Percentiles rank a stretch among this genome's conserved stretches.
These are phyloP conservation scores for Spencermartinsiella europaea DNA, from an alignment of 805 yeast genomes.

Conservation along the genomic window DNA sequence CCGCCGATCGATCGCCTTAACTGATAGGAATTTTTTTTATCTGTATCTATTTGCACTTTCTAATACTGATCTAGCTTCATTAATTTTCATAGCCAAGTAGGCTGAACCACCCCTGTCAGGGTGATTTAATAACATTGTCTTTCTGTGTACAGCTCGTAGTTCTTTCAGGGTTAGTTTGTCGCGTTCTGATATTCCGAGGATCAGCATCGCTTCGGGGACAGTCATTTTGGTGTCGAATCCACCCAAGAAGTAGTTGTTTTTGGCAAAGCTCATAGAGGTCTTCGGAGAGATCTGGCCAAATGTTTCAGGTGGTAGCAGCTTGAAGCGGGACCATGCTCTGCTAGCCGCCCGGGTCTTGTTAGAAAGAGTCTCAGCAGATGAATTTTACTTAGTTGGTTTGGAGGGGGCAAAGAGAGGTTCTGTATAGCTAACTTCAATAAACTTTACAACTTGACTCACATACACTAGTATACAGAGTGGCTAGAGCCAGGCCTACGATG, in stretches of 20 bases:
- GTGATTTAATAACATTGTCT: conserved; percentile 81
- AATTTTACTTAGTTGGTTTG: not conserved
- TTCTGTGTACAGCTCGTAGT: conserved; percentile 76
- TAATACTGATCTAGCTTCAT: conserved; percentile 83
- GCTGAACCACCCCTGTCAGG: conserved; percentile 95
- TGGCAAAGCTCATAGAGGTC: not conserved
- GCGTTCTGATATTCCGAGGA: conserved; percentile 42
- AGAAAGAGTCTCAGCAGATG: not conserved
- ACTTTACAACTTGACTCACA: conserved; percentile 2
- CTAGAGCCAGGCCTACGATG: conserved; percentile 27
- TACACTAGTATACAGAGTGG: conserved; percentile 25
- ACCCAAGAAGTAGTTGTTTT: conserved; percentile 27
- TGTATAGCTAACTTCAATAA: not conserved
- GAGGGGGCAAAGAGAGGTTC: not conserved
- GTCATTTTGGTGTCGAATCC: conserved; percentile 40
- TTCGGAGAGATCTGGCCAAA: conserved; percentile 19
- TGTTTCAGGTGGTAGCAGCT: conserved; percentile 27
- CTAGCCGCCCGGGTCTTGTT: conserved; percentile 28
- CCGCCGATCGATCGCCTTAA: too few relatives aligned
- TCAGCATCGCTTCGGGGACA: conserved; percentile 48
- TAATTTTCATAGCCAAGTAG: conserved; percentile 81
- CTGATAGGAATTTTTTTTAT: too few relatives aligned
- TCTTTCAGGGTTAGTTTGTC: conserved; percentile 39
- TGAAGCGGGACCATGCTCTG: conserved; percentile 28
- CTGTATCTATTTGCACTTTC: conserved; percentile 29